Conservation (phyloP, 1,139 yeast species). For the Debaryomycetaceae sp. region DNA sequence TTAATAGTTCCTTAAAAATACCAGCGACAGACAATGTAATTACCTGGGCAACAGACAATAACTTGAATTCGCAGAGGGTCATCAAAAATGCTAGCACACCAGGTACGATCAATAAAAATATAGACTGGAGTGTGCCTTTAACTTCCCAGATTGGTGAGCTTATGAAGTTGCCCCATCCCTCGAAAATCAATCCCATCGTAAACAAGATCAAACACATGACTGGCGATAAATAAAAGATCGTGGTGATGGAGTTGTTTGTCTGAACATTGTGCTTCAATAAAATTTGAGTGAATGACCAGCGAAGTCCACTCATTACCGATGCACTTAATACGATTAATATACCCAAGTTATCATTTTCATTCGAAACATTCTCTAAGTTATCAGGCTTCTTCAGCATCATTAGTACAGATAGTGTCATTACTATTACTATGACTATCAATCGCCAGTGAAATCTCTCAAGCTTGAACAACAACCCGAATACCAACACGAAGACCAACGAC, state of each 20-base stretch:
- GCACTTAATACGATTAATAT: constrained; percentile 71
- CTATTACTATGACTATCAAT: constrained; percentile 60
- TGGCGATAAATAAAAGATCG: constrained; percentile 82
- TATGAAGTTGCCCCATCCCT: constrained; percentile 57
- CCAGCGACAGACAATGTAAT: constrained; percentile 89
- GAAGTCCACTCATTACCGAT: constrained; percentile 77
- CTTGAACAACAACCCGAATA: constrained; percentile 78
- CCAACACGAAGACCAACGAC: constrained; percentile 77
- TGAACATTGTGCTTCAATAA: constrained; percentile 59
- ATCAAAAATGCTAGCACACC: constrained; percentile 85
- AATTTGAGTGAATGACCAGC: constrained; percentile 94
- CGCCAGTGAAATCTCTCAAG: constrained; percentile 70
- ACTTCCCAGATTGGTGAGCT: constrained; percentile 60
- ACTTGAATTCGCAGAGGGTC: constrained; percentile 86
- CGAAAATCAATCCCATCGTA: constrained; percentile 57
- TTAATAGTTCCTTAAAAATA: constrained; percentile 83
- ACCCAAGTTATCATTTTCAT: constrained; percentile 44
- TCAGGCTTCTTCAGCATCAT: constrained; percentile 68
- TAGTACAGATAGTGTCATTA: constrained; percentile 80
- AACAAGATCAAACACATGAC: constrained; percentile 68
- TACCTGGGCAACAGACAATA: constrained; percentile 78
- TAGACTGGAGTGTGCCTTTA: constrained; percentile 52
- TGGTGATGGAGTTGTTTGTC: constrained; percentile 71
- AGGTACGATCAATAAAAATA: constrained; percentile 65
- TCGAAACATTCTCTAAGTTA: constrained; percentile 12